These are phyloP conservation scores for Ceratobasidium sp. DNA, from an alignment of 1,284 basidiomycete genomes.

Conservation along the genomic window DNA sequence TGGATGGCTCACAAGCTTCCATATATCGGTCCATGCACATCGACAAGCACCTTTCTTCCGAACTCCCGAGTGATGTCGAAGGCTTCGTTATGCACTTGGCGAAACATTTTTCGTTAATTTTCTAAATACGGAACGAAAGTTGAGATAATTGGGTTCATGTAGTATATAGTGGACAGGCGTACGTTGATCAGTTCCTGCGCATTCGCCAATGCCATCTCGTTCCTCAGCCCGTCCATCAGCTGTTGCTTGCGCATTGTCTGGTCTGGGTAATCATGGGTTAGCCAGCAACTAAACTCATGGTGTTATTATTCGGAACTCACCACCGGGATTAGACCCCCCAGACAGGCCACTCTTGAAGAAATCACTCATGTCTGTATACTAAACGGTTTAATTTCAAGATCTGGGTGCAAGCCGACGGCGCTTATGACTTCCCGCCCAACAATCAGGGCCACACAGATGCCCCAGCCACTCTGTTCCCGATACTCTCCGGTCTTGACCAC, in stretches of 20 bases:
- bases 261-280: conserved; percentile 56
- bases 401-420: conserved; percentile 5
- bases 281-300: background rate
- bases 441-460: conserved; percentile 26
- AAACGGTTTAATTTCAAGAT: conserved; percentile 8
- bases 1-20: conserved; percentile 77
- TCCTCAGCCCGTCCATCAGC: conserved; percentile 73
- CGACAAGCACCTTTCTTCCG: conserved; percentile 81
- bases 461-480: conserved; percentile 30
- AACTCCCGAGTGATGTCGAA: conserved; percentile 70
- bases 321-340: conserved; percentile 9
- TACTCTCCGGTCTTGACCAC: conserved; percentile 39
- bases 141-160: background rate
- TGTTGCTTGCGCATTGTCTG: conserved; percentile 71
- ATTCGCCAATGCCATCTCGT: conserved; percentile 77
- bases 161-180: conserved; percentile 47
- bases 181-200: conserved; percentile 87
- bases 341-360: conserved; percentile 35
- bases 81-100: conserved; percentile 83
- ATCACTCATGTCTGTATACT: conserved; percentile 11
- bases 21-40: conserved; percentile 83
- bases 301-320: background rate
- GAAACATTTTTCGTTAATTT: conserved; percentile 75
- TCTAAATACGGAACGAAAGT: conserved; percentile 22
- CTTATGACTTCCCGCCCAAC: background rate